Evolutionary conservation across 1,284 basidiomycete genomes (phyloP), one percentile per base, ranked within the genome.

Genomic region (Apiotrichum akiyoshidainum): DNA sequence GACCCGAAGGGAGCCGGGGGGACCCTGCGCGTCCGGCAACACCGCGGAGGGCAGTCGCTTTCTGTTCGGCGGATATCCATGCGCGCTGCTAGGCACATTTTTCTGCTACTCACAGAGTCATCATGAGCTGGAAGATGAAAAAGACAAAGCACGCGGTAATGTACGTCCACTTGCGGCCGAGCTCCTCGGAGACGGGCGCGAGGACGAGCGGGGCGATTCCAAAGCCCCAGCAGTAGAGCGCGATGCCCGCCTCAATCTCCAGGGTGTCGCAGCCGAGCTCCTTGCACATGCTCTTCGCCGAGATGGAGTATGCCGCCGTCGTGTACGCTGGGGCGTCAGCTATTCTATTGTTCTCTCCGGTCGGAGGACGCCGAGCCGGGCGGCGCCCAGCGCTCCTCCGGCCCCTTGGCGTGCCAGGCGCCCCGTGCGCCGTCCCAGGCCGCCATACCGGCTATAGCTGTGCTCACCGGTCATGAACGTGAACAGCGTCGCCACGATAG

Each of bases 121-220:
- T 77, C 75, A 84, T 82, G 46, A 87, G 64, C 68, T 84, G 84
- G 78, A 85, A 83, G 11, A 84, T 60, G 57, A 82, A 75, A 69
- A 86, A 86, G 4, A 83, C 80, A 52, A 85, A 66, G 16, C 75
- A 80, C 12, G 83, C 85, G 37, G 77, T 80, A 34, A 88, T 71
- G 69, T 89, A 90, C 17, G 90, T 75, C 21, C 86, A 86, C 55
- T 83, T 83, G 39, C 89, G 76, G 0, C 89, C 89, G 64, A 89
- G 85, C 69, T 90, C 89, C 70, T 90, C 89, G 59, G 86, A 87
- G 61, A 90, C 83, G 0, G 88, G 86, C 0, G 87, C 85, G 1
- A 86, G 81, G 3, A 89, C 79, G 10, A 91, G 81, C 0, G 89
- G 89, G 2, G 86, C 81, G 19, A 88, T 61, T 1, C 81, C 86